These are phyloP conservation scores for Neurospora sp. DNA, from an alignment of 2,329 filamentous ascomycete genomes.

Conservation along the genomic window DNA sequence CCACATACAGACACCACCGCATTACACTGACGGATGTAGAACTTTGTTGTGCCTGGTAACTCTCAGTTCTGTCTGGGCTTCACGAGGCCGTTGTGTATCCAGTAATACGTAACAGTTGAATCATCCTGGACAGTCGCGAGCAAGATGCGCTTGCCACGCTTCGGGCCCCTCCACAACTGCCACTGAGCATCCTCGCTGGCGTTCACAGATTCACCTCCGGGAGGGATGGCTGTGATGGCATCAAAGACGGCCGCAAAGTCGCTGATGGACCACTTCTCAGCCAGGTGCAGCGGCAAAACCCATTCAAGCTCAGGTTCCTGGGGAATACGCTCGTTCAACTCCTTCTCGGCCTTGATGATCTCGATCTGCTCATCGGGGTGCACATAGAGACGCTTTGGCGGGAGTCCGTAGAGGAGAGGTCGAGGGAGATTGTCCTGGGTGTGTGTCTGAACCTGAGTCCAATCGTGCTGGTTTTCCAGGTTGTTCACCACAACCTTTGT, in stretches of 20 bases:
- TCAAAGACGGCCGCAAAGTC: conserved; percentile 63
- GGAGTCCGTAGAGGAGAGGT: conserved; percentile 61
- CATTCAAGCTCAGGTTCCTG: conserved; percentile 57
- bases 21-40: neutral
- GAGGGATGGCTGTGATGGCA: conserved; percentile 38
- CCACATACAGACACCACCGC: neutral
- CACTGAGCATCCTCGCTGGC: conserved; percentile 21
- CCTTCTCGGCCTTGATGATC: conserved; percentile 51
- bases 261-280: conserved; percentile 61
- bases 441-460: conserved; percentile 52
- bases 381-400: conserved; percentile 62
- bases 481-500: conserved; percentile 57
- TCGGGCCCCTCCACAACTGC: conserved; percentile 33
- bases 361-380: conserved; percentile 77
- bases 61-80: conserved; percentile 72
- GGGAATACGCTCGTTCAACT: conserved; percentile 32
- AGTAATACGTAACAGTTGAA: conserved; percentile 76
- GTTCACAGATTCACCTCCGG: conserved; percentile 15
- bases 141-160: conserved; percentile 56
- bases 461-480: conserved; percentile 65
- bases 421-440: conserved; percentile 40
- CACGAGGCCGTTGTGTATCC: conserved; percentile 77
- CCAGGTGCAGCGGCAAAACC: conserved; percentile 64
- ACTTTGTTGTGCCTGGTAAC: neutral
- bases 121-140: conserved; percentile 68